Percentiles rank a stretch among this genome's conserved stretches.
phyloP scores from a whole-genome alignment of 2,329 filamentous ascomycete species.

The Knufia fluminis region DNA sequence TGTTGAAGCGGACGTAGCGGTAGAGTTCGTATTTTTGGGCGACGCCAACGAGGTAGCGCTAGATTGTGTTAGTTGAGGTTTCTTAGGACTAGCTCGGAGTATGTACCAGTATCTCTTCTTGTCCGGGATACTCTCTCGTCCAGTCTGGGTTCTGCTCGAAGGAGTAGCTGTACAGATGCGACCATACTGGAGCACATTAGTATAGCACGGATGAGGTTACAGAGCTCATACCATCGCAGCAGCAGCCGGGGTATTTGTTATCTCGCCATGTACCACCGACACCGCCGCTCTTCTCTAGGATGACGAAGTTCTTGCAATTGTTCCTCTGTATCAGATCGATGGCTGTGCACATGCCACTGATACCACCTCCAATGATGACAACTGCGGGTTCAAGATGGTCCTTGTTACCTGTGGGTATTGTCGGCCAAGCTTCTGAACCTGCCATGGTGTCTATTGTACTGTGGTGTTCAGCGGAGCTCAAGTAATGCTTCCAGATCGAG shows the following conservation, averaged over 20 bases:
- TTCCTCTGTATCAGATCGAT: slow-evolving; percentile 48
- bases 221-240: slow-evolving; percentile 34
- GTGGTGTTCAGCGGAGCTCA: background rate
- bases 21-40: slow-evolving; percentile 34
- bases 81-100: background rate
- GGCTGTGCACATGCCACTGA: slow-evolving; percentile 34
- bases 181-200: slow-evolving; percentile 34
- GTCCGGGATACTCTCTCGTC: slow-evolving; percentile 49
- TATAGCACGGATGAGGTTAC: slow-evolving; percentile 2
- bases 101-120: slow-evolving; percentile 51
- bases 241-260: slow-evolving; percentile 39
- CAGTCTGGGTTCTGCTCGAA: slow-evolving; percentile 53
- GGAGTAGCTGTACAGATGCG: slow-evolving; percentile 49
- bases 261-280: slow-evolving; percentile 31
- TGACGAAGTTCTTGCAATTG: slow-evolving; percentile 42
- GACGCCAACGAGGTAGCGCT: slow-evolving; percentile 38
- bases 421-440: slow-evolving; percentile 20
- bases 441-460: slow-evolving; percentile 9
- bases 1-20: slow-evolving; percentile 51
- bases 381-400: slow-evolving; percentile 42
- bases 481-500: background rate
- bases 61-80: slow-evolving; percentile 22
- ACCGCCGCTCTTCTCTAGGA: slow-evolving; percentile 47
- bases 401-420: slow-evolving; percentile 20
- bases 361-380: slow-evolving; percentile 49